Evolutionary conservation across 164 flowering plant genomes (phyloP).

Genomic region (Warburgia ugandensis): DNA sequence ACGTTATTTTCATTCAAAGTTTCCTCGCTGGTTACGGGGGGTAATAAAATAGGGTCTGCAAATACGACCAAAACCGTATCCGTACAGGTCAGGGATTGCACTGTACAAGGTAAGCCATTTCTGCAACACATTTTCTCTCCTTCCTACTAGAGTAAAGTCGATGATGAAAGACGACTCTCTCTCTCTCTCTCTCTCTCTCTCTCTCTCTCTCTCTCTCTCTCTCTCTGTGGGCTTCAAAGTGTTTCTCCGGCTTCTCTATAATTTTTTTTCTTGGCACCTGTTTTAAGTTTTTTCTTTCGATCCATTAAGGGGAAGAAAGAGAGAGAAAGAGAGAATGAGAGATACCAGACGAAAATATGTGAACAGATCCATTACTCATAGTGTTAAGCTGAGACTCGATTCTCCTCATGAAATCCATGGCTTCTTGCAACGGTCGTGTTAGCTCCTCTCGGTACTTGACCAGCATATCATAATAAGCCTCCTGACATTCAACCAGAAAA

Average conservation of each 20-base stretch:
- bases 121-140: too few relatives aligned
- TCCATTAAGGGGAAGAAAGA: too few relatives aligned
- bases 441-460: conserved; percentile 89
- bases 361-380: conserved; percentile 39
- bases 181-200: too few relatives aligned
- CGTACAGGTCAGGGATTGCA: too few relatives aligned
- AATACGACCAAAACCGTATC: too few relatives aligned
- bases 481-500: conserved; percentile 37
- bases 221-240: background rate
- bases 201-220: too few relatives aligned
- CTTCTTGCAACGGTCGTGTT: conserved; percentile 87
- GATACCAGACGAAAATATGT: conserved; percentile 48
- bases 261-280: background rate
- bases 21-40: conserved; percentile 2
- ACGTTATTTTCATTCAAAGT: conserved; percentile 10
- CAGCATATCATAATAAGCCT: conserved; percentile 86
- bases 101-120: too few relatives aligned
- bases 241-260: background rate
- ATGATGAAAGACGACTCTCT: background rate
- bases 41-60: too few relatives aligned
- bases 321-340: background rate
- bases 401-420: conserved; percentile 89
- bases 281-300: too few relatives aligned
- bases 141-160: background rate
- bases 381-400: conserved; percentile 78